These are phyloP conservation scores for Geosmithia flava DNA, from an alignment of 2,329 filamentous ascomycete species.

Conservation along the genomic window DNA sequence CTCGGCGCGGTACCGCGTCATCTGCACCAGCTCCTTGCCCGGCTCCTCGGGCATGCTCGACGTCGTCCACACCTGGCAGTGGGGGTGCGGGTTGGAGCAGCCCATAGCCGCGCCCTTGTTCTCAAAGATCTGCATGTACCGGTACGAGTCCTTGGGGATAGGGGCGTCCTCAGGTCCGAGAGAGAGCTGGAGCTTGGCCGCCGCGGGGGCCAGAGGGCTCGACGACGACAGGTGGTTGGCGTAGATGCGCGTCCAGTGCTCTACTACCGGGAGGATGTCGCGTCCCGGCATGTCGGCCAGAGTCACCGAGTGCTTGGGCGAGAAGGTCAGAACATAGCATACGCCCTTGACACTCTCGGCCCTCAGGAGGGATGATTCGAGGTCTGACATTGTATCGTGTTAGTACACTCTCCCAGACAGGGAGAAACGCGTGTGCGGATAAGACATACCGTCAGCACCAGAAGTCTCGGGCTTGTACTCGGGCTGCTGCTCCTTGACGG, in stretches of 20 bases:
- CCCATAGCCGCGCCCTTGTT: conserved; percentile 98
- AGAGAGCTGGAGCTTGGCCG: conserved; percentile 25
- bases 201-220: conserved; percentile 43
- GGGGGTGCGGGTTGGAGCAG: conserved; percentile 95
- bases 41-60: conserved; percentile 86
- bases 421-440: too few species aligned
- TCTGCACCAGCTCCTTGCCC: conserved; percentile 61
- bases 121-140: conserved; percentile 99
- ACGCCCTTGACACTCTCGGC: conserved; percentile 84
- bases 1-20: conserved; percentile 65
- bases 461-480: conserved; percentile 42
- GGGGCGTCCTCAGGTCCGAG: conserved; percentile 22
- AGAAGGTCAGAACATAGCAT: conserved; percentile 96
- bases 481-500: conserved; percentile 85
- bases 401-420: neutral
- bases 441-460: neutral
- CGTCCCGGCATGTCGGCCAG: conserved; percentile 73
- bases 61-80: conserved; percentile 94
- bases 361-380: conserved; percentile 64
- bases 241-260: conserved; percentile 90
- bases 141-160: conserved; percentile 60
- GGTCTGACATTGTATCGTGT: conserved; percentile 29
- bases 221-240: conserved; percentile 62
- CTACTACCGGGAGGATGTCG: conserved; percentile 71
- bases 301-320: conserved; percentile 78